Evolutionary conservation across 768 basidiomycete species (phyloP).

Genomic region (Xerocomellus dryophilus): DNA sequence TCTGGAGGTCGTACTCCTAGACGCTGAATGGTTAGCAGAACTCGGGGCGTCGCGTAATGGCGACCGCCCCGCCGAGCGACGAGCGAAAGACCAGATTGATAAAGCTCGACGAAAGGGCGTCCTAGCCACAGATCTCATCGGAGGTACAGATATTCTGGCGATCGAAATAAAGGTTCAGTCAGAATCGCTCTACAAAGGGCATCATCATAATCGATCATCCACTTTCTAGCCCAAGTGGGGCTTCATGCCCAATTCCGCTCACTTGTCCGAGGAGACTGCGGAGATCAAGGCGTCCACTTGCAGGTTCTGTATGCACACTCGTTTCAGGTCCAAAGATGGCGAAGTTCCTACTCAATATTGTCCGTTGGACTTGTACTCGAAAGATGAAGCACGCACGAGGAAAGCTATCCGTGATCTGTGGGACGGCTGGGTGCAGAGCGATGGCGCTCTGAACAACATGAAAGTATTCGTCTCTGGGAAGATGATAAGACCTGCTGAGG

Average conservation of each 20-base stretch:
- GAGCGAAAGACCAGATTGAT: slow-evolving; percentile 59
- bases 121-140: slow-evolving; percentile 79
- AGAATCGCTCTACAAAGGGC: not conserved
- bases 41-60: slow-evolving; percentile 47
- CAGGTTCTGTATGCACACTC: slow-evolving; percentile 88
- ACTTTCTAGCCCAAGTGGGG: slow-evolving; percentile 89
- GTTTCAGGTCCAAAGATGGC: slow-evolving; percentile 41
- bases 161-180: slow-evolving; percentile 86
- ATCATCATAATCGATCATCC: not conserved
- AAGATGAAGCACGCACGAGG: slow-evolving; percentile 54
- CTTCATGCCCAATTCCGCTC: slow-evolving; percentile 66
- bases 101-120: slow-evolving; percentile 51
- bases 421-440: slow-evolving; percentile 63
- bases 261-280: slow-evolving; percentile 59
- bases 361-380: slow-evolving; percentile 88
- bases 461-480: slow-evolving; percentile 72
- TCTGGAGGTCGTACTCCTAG: slow-evolving; percentile 46
- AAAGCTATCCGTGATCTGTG: slow-evolving; percentile 69
- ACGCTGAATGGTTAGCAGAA: slow-evolving; percentile 55
- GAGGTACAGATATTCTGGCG: slow-evolving; percentile 53
- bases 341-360: slow-evolving; percentile 56
- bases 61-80: slow-evolving; percentile 56
- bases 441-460: slow-evolving; percentile 76
- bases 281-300: slow-evolving; percentile 68
- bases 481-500: slow-evolving; percentile 55